Base-by-base conservation (phyloP, 495 filamentous ascomycete genomes). In the Terfezia claveryi region DNA sequence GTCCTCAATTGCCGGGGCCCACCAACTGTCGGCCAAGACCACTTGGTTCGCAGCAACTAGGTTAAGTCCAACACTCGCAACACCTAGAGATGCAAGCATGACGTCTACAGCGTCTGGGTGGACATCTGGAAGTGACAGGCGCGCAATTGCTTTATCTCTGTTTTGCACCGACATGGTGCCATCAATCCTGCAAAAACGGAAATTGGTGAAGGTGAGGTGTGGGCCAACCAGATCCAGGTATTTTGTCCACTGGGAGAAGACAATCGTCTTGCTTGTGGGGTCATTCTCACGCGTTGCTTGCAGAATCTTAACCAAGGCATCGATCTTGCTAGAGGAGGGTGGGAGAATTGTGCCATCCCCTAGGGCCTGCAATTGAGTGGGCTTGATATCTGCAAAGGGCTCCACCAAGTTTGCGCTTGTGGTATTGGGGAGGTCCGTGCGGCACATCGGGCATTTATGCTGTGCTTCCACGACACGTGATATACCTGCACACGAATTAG, bases 181-280 rank as follows among this genome's bases (percentile, higher is more conserved):
- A 64, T 94, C 88, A 52, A 96, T 80, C 41, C 88, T 80, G 16
- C 74, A 74, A 67, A 79, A 88, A 16, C 69, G 76, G 63, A 83
- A 76, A 0, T 74, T 73, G 9, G 72, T 69, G 14, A 76, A 71
- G 16, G 73, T 62, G 9, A 96, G 73, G 55, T 91, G 79, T 0
- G 74, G 71, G 61, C 86, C 77, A 44, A 94, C 75, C 53, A 94
- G 74, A 51, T 83, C 74, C 2, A 96, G 73, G 71, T 93, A 94
- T 5, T 77, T 81, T 0, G 88, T 94, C 88, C 88, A 96, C 64
- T 94, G 87, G 10, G 80, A 85, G 71, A 96, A 96, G 37, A 94
- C 75, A 53, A 96, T 32, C 14, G 85, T 83, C 64, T 95, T 95
- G 44, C 78, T 85, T 8, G 70, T 73, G 0, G 78, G 69, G 16